Conservation (phyloP, 495 filamentous ascomycete species). For the Patellaria atrata region DNA sequence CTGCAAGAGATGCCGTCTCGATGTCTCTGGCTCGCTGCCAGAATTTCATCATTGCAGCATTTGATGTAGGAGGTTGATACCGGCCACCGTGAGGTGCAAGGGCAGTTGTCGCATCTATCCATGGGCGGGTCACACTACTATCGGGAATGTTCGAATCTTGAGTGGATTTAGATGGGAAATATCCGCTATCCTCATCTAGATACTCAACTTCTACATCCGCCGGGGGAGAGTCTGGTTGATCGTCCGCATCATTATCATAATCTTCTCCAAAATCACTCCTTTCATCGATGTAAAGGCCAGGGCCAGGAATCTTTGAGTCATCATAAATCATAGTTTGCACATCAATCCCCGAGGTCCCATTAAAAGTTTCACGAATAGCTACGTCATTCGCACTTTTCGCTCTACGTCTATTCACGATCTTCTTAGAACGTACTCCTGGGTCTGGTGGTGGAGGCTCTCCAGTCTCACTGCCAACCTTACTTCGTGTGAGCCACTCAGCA, state of each 20-base stretch:
- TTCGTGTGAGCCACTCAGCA: slow-evolving; percentile 21
- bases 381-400: slow-evolving; percentile 23
- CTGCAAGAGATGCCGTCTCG: slow-evolving; percentile 22
- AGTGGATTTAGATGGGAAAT: slow-evolving; percentile 5
- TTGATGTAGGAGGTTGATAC: slow-evolving; percentile 24
- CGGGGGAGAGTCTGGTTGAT: slow-evolving; percentile 18
- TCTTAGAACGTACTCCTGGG: slow-evolving; percentile 5
- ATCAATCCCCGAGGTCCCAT: slow-evolving; percentile 6
- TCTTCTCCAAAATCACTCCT: slow-evolving; percentile 22
- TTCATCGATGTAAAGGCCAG: slow-evolving; percentile 21
- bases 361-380: slow-evolving; percentile 7
- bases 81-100: slow-evolving; percentile 1
- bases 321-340: slow-evolving; percentile 13
- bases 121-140: slow-evolving; percentile 10
- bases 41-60: slow-evolving; percentile 25
- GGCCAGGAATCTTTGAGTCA: slow-evolving; percentile 22
- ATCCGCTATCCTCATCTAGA: slow-evolving; percentile 11
- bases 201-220: slow-evolving; percentile 12
- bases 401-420: slow-evolving; percentile 9
- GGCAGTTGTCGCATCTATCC: slow-evolving; percentile 13
- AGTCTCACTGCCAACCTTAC: slow-evolving; percentile 18
- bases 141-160: not conserved
- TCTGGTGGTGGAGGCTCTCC: slow-evolving; percentile 5
- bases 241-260: slow-evolving; percentile 16
- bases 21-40: slow-evolving; percentile 18